Evolutionary conservation across 352 stramenopile species (phyloP).

Genomic region (Phytophthora kernoviae): DNA sequence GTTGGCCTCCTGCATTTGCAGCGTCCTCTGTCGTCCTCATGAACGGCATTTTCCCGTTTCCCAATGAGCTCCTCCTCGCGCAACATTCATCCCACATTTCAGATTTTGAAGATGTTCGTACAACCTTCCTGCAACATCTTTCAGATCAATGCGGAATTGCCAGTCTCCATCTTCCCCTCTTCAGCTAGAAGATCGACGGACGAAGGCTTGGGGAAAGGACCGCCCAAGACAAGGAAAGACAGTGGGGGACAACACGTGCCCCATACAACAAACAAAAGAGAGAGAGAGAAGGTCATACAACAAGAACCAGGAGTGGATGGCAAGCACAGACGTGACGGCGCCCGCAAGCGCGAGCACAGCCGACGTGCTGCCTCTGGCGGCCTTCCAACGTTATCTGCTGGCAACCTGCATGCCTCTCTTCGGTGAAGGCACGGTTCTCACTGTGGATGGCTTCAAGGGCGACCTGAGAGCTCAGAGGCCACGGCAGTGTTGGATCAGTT

Average conservation of each 20-base stretch:
- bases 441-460: slow-evolving; percentile 43
- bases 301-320: slow-evolving; percentile 19
- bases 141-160: neutral
- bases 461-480: slow-evolving; percentile 43
- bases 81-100: neutral
- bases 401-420: slow-evolving; percentile 73
- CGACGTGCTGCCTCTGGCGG: slow-evolving; percentile 47
- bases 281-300: neutral
- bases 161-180: neutral
- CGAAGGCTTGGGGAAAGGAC: neutral
- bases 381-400: slow-evolving; percentile 68
- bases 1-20: slow-evolving; percentile 2
- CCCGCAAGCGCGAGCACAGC: slow-evolving; percentile 21
- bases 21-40: neutral
- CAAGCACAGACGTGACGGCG: slow-evolving; percentile 32
- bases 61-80: no score
- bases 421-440: slow-evolving; percentile 49
- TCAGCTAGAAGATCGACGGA: slow-evolving; percentile 1
- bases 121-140: neutral
- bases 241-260: slow-evolving; percentile 5
- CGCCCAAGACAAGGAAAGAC: neutral
- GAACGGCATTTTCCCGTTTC: slow-evolving; percentile 2
- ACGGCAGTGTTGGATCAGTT: slow-evolving; percentile 74
- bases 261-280: slow-evolving; percentile 13
- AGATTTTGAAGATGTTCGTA: neutral